phyloP scores from a whole-genome alignment of 257 asterid genomes.

The Dorcoceras hygrometricum region DNA sequence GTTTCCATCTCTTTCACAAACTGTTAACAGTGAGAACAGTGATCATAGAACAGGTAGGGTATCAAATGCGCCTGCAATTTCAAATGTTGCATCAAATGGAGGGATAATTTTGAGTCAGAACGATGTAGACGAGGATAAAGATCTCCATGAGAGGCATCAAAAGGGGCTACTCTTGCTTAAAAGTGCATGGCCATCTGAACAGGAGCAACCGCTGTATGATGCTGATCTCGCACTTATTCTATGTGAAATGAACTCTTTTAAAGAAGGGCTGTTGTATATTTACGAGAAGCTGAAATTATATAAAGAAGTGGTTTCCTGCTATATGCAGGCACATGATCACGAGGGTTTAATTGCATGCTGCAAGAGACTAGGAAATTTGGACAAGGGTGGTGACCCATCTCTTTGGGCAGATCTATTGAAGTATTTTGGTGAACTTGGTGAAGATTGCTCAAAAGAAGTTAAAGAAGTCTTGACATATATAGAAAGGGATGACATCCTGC shows the following conservation, averaged over 20 bases:
- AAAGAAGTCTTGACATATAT: conserved; percentile 77
- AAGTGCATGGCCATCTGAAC: conserved; percentile 90
- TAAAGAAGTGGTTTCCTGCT: conserved; percentile 95
- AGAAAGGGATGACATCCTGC: conserved; percentile 91
- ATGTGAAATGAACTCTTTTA: conserved; percentile 80
- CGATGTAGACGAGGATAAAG: conserved; percentile 48
- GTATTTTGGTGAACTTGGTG: conserved; percentile 69
- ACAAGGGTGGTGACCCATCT: conserved; percentile 84
- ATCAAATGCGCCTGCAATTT: conserved; percentile 27
- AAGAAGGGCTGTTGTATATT: conserved; percentile 74
- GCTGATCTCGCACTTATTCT: conserved; percentile 88
- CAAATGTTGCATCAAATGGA: conserved; percentile 49
- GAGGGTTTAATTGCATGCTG: conserved; percentile 96
- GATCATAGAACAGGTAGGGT: conserved; percentile 32
- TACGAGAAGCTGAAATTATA: conserved; percentile 93
- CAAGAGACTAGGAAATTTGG: conserved; percentile 88
- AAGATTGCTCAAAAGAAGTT: conserved; percentile 65
- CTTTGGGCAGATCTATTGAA: conserved; percentile 93
- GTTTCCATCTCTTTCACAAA: conserved; percentile 42
- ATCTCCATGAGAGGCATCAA: conserved; percentile 55
- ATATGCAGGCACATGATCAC: conserved; percentile 91
- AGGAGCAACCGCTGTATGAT: conserved; percentile 85
- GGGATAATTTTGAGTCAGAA: conserved; percentile 22
- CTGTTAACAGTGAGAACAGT: conserved; percentile 38
- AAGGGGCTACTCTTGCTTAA: conserved; percentile 75